Percentiles rank a stretch among this genome's conserved stretches.
These are phyloP conservation scores for Pleurotus pulmonarius DNA, from an alignment of 768 basidiomycete genomes.

Conservation along the genomic window DNA sequence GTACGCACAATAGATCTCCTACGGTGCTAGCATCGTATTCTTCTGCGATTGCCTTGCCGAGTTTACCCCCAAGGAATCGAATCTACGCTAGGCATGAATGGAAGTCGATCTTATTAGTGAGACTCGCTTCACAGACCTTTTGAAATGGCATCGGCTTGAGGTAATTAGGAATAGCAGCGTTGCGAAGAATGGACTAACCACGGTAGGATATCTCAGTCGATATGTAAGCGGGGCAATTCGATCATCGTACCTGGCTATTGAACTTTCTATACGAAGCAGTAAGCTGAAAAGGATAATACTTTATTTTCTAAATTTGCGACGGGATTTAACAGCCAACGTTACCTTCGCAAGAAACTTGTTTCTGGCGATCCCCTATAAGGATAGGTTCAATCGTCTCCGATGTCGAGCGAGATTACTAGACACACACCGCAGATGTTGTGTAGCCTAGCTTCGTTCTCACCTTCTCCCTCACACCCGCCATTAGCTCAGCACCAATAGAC, in stretches of 20 bases:
- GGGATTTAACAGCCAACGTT: not conserved
- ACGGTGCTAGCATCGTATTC: slow-evolving; percentile 90
- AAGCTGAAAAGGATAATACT: slow-evolving; percentile 41
- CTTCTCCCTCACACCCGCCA: slow-evolving; percentile 68
- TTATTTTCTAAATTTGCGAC: slow-evolving; percentile 6
- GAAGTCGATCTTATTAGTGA: not conserved
- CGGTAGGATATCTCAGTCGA: no score
- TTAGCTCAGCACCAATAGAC: slow-evolving; percentile 83
- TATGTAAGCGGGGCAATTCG: not conserved
- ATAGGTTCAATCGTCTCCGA: not conserved
- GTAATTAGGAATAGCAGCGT: slow-evolving; percentile 80
- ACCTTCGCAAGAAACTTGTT: slow-evolving; percentile 97
- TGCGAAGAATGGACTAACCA: slow-evolving; percentile 76
- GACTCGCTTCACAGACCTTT: slow-evolving; percentile 45
- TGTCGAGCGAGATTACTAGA: not conserved
- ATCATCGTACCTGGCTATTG: slow-evolving; percentile 63
- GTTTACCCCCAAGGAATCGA: slow-evolving; percentile 91
- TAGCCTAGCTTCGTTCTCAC: slow-evolving; percentile 77
- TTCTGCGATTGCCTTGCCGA: slow-evolving; percentile 81
- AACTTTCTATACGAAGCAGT: slow-evolving; percentile 91
- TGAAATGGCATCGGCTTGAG: slow-evolving; percentile 84
- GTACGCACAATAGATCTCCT: slow-evolving; percentile 79
- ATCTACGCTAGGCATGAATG: slow-evolving; percentile 48
- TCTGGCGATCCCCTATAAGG: slow-evolving; percentile 73
- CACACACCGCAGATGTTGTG: slow-evolving; percentile 85